Evolutionary conservation across 177 flowering plant species (phyloP), one percentile per base, ranked within the genome.

Genomic region (Vitis hybrid): DNA sequence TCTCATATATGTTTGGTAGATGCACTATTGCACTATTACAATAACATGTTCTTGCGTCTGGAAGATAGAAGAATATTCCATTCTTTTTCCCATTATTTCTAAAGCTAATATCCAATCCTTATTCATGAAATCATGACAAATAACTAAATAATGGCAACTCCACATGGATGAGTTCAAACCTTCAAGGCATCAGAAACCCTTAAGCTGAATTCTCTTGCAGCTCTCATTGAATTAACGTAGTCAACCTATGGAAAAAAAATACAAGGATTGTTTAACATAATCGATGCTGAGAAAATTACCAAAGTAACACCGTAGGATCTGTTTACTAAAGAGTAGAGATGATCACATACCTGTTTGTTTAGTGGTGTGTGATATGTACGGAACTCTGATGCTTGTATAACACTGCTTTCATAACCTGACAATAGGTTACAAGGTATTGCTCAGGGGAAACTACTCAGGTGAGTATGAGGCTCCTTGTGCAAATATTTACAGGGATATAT

Each of bases 201-300:
- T 58, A 89, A 78, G 69, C 86, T 77, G 76, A 91, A 91, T 55
- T 91, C 89, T 64, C 91, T 73, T 71, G 97, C 97, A 69, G 97
- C 94, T 73, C 83, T 87, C 79, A 91, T 22, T 65, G 97, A 77
- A 77, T 84, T 86, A 26, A 91, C 91, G 81, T 84, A 91, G 74
- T 91, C 97, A 76, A 83, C 83, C 97, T 91, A 84, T 33, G 53
- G 67, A 67, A 75, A 26, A 55, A 53, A 33, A 9, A 5, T 48
- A 76, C 33, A 48, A 2, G 12, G 61, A 19, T 16, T 2, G 58
- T 9, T 29, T 7, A 55, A 55, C 51, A 55, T 26, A 51, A 4
- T 51, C 14, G 20, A 22, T 26, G 16, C 10, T 13, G 14, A 66
- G 26, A 56, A 31, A 13, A 60, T 62, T 29, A 53, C 11, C 18